Conservation (phyloP, 2,329 filamentous ascomycete genomes). For the Nothopassalora personata region DNA sequence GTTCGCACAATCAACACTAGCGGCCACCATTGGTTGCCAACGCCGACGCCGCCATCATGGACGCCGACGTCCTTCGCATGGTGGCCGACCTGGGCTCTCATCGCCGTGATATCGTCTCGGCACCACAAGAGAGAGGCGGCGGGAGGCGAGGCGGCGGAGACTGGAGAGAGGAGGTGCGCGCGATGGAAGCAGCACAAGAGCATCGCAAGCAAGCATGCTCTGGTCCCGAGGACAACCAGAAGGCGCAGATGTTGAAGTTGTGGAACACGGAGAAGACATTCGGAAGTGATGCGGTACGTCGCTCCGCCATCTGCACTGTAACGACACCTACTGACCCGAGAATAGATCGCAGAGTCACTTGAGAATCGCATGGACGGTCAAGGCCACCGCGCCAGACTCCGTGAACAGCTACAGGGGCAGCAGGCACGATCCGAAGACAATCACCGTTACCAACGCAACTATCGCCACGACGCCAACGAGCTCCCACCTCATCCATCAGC, state of each 20-base stretch:
- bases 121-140: conserved; percentile 8
- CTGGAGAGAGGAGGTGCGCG: neutral
- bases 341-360: neutral
- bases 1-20: neutral
- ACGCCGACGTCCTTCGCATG: conserved; percentile 18
- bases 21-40: neutral
- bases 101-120: conserved; percentile 21
- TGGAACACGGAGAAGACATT: conserved; percentile 16
- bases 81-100: conserved; percentile 21
- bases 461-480: neutral
- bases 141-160: neutral
- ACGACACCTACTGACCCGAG: neutral
- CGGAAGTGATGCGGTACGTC: conserved; percentile 5
- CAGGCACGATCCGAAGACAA: neutral
- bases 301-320: neutral
- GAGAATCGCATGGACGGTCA: conserved; percentile 4
- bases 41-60: conserved; percentile 9
- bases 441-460: neutral
- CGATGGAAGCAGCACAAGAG: neutral
- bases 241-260: neutral
- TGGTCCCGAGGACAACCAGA: neutral
- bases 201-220: neutral
- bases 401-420: neutral
- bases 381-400: conserved; percentile 1
- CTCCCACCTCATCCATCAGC: neutral